Evolutionary conservation across 2,329 filamentous ascomycete genomes (phyloP), one percentile per base, ranked within the genome.

Genomic region (Diplodia seriata): DNA sequence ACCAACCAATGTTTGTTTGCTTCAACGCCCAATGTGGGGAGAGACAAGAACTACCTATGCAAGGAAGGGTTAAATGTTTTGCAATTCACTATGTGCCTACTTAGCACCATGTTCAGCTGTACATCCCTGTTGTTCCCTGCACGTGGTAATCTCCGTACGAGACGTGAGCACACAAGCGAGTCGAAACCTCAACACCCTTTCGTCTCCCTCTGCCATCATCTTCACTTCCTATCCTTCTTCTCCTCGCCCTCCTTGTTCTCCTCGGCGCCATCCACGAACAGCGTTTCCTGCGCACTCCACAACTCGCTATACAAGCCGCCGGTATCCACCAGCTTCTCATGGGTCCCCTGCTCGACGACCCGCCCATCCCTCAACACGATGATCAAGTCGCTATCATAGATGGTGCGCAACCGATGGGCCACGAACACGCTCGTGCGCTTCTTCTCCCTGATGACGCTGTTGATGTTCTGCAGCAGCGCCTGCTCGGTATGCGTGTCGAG

Each of bases 401-500:
- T 97, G 0, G 95, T 98, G 64, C 94, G 87, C 69, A 99, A 81
- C 20, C 95, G 87, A 79, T 98, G 95, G 7, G 95, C 95, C 5
- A 99, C 91, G 76, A 98, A 98, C 0, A 99, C 92, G 72, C 93
- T 97, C 0, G 95, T 98, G 68, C 94, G 87, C 3, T 84, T 84
- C 82, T 97, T 97, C 74, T 97, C 94, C 72, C 90, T 91, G 66
- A 98, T 82, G 65, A 98, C 95, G 72, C 90, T 90, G 78, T 97
- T 97, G 78, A 98, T 97, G 76, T 97, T 97, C 69, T 90, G 85
- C 83, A 98, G 89, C 61, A 98, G 84, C 1, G 91, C 91, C 79
- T 96, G 92, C 81, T 97, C 94, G 0, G 94, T 97, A 75, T 97
- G 92, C 0, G 94, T 97, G 76, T 97, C 94, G 40, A 97, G 83